A percentile compares a stretch with the other conserved stretches of the same genome.
phyloP scores from a whole-genome alignment of 1,284 basidiomycete genomes.

The Athelia sp. region DNA sequence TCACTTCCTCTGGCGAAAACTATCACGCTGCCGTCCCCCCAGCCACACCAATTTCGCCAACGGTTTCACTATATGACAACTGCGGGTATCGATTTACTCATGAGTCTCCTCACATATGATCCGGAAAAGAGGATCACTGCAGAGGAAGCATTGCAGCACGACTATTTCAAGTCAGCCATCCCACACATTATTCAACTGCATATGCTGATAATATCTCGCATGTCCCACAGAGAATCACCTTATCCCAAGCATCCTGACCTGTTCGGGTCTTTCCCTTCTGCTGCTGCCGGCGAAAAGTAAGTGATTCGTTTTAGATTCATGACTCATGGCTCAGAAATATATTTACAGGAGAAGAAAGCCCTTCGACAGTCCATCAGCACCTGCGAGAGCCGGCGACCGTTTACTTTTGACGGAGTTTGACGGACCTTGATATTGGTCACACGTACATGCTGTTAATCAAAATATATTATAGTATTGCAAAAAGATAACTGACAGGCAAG shows the following conservation, averaged over 20 bases:
- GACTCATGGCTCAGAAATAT: not conserved
- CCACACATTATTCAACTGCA: no score
- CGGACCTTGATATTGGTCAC: not conserved
- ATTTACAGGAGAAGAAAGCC: slow-evolving; percentile 61
- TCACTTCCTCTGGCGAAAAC: slow-evolving; percentile 77
- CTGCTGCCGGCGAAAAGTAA: slow-evolving; percentile 95
- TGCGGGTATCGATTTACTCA: slow-evolving; percentile 84
- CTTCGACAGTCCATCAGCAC: slow-evolving; percentile 75
- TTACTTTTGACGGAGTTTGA: slow-evolving; percentile 49
- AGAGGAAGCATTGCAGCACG: slow-evolving; percentile 84
- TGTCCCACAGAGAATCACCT: slow-evolving; percentile 73
- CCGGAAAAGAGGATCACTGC: slow-evolving; percentile 82
- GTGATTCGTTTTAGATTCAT: slow-evolving; percentile 22
- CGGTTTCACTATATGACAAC: slow-evolving; percentile 79
- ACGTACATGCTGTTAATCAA: no score
- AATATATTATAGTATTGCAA: no score
- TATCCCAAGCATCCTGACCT: slow-evolving; percentile 96
- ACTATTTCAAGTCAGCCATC: slow-evolving; percentile 88
- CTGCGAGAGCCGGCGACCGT: slow-evolving; percentile 58
- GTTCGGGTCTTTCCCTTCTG: slow-evolving; percentile 94
- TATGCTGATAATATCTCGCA: slow-evolving; percentile 1
- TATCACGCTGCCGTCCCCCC: slow-evolving; percentile 74
- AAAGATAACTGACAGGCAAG: not conserved
- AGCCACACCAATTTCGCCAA: slow-evolving; percentile 65
- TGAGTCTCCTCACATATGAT: slow-evolving; percentile 84